A percentile compares a stretch with the other conserved stretches of the same genome.
phyloP scores from a whole-genome alignment of 257 asterid genomes.

The Plectranthus barbatus region DNA sequence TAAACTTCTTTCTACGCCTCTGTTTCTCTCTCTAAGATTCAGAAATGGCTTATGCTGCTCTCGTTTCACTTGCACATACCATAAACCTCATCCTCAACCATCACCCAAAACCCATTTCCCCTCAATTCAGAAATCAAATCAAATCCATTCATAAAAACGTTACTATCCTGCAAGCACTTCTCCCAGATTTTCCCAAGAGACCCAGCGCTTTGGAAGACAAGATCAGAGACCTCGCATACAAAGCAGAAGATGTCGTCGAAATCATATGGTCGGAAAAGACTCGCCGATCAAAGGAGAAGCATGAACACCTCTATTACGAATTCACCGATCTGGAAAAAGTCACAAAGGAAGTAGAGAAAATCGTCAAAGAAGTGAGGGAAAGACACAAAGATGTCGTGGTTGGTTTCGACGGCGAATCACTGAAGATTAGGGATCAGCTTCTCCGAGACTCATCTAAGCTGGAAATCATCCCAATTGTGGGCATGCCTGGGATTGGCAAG shows the following conservation, averaged over 20 bases:
- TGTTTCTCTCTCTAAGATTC: not conserved
- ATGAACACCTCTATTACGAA: not conserved
- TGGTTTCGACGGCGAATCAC: not conserved
- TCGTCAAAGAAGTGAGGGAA: not conserved
- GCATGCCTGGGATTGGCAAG: constrained; percentile 10
- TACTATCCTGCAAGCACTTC: not conserved
- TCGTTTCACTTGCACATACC: not conserved
- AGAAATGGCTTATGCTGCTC: not conserved
- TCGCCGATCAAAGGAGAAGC: not conserved
- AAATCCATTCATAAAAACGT: not conserved
- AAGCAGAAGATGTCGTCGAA: constrained; percentile 1
- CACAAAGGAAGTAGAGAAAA: not conserved
- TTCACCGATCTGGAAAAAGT: not conserved
- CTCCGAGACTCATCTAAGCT: not conserved
- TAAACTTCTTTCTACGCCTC: too few species aligned
- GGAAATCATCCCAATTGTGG: not conserved
- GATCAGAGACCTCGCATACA: not conserved
- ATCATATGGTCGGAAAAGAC: not conserved
- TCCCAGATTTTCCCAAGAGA: not conserved
- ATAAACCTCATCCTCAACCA: not conserved
- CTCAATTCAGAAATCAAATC: not conserved
- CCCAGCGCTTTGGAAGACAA: not conserved
- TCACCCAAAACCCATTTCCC: not conserved
- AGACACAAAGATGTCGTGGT: constrained; percentile 1
- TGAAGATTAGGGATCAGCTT: not conserved